Evolutionary conservation across 805 yeast genomes (phyloP).

Genomic region (Candida sanyiensis): DNA sequence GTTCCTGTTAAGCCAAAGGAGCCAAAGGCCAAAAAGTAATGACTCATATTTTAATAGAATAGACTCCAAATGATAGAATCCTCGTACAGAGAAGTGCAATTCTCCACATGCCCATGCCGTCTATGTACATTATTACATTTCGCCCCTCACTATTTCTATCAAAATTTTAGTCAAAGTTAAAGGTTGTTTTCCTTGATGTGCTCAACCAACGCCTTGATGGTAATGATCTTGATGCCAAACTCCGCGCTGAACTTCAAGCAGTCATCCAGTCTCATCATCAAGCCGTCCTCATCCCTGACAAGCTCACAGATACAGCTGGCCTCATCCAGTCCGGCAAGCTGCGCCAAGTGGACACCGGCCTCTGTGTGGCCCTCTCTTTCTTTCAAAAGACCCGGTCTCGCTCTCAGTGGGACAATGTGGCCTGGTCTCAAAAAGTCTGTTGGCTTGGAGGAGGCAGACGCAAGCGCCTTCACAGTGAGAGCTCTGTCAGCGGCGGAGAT

Average conservation of each 20-base stretch:
- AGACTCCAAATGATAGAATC: no score
- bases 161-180: conserved; percentile 3
- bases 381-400: conserved; percentile 76
- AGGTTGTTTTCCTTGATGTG: conserved; percentile 32
- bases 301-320: conserved; percentile 93
- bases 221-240: conserved; percentile 62
- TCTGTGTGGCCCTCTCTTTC: conserved; percentile 94
- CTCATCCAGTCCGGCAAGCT: conserved; percentile 69
- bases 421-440: conserved; percentile 86
- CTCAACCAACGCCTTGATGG: conserved; percentile 68
- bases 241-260: conserved; percentile 64
- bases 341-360: conserved; percentile 87
- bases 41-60: conserved; percentile 1
- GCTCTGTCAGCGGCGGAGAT: conserved; percentile 94
- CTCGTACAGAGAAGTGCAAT: no score
- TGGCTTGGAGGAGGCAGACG: conserved; percentile 51
- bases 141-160: background rate
- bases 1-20: conserved; percentile 60
- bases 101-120: no score
- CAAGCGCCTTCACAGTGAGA: conserved; percentile 67
- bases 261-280: conserved; percentile 91
- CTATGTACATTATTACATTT: background rate
- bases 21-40: conserved; percentile 11
- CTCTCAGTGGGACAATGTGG: conserved; percentile 88
- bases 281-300: conserved; percentile 88